Evolutionary conservation across 306 rosid species (phyloP).

Genomic region (Dryas octopetala): DNA sequence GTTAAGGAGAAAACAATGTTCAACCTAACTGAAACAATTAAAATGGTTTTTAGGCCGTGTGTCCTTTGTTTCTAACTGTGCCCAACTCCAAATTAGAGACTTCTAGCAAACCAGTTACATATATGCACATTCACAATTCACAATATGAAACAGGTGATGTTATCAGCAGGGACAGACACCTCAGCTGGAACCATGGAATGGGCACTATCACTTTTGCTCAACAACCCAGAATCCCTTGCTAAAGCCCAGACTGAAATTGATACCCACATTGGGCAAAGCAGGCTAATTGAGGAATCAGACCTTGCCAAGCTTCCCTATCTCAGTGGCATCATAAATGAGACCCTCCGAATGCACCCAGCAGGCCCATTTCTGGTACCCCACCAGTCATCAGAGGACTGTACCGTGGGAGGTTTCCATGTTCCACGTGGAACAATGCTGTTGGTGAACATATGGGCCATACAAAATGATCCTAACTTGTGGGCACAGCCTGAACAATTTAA

Average conservation of each 20-base stretch:
- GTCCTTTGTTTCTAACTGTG: no score
- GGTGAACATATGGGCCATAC: constrained; percentile 46
- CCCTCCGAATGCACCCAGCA: constrained; percentile 37
- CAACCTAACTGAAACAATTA: no score
- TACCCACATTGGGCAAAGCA: no score
- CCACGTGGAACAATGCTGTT: constrained; percentile 45
- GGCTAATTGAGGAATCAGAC: constrained; percentile 33
- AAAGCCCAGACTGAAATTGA: no score
- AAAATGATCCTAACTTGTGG: constrained; percentile 39
- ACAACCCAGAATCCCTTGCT: no score
- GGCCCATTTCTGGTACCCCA: constrained; percentile 32
- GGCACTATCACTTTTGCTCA: no score
- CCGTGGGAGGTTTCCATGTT: constrained; percentile 26
- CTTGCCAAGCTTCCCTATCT: constrained; percentile 31
- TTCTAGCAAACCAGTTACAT: not conserved
- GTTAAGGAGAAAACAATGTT: no score
- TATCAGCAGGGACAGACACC: no score
- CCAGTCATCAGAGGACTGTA: constrained; percentile 38
- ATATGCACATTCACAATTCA: no score
- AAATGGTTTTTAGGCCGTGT: no score
- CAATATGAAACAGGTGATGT: no score
- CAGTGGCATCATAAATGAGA: constrained; percentile 31
- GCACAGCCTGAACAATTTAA: constrained; percentile 27
- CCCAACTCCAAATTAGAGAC: not conserved
- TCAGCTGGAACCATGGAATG: no score